A percentile compares a stretch with the other conserved stretches of the same genome.
Evolutionary conservation across 345 rosid genomes (phyloP).

Genomic region (Arabidopsis suecica): DNA sequence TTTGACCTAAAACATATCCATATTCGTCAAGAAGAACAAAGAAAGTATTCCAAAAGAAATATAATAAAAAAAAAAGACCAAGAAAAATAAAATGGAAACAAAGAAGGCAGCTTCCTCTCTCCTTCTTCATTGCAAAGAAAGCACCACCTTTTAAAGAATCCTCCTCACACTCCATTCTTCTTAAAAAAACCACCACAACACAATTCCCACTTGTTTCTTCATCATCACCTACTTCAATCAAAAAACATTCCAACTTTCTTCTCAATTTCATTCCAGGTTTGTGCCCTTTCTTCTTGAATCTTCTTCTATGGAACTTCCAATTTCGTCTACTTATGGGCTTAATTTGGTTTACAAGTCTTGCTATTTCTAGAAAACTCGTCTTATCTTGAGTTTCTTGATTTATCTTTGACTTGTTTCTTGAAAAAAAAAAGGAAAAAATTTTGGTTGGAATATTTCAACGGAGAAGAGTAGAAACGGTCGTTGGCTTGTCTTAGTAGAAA

Average conservation of each 20-base stretch:
- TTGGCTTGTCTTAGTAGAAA: slow-evolving; percentile 31
- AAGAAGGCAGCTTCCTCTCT: slow-evolving; percentile 39
- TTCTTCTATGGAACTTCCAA: background rate
- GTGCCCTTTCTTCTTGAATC: slow-evolving; percentile 1
- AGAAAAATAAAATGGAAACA: slow-evolving; percentile 24
- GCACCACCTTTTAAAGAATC: slow-evolving; percentile 18
- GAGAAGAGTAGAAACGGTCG: slow-evolving; percentile 18
- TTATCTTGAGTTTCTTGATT: background rate
- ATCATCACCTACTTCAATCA: slow-evolving; percentile 17
- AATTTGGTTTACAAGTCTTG: background rate
- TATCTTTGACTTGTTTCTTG: slow-evolving; percentile 24
- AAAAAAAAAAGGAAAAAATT: background rate
- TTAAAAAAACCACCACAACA: slow-evolving; percentile 30
- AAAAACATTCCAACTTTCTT: slow-evolving; percentile 25
- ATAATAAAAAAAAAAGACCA: slow-evolving; percentile 4
- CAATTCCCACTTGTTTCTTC: slow-evolving; percentile 42
- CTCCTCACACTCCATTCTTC: slow-evolving; percentile 29
- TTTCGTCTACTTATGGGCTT: background rate
- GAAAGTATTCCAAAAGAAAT: background rate
- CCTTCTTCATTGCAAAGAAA: slow-evolving; percentile 35
- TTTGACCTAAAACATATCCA: slow-evolving; percentile 31
- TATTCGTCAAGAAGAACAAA: background rate
- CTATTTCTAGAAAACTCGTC: slow-evolving; percentile 11
- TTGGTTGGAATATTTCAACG: slow-evolving; percentile 19
- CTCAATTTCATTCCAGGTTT: slow-evolving; percentile 38